Evolutionary conservation across 306 rosid species (phyloP), one percentile per base, ranked within the genome.

Genomic region (Geum urbanum): DNA sequence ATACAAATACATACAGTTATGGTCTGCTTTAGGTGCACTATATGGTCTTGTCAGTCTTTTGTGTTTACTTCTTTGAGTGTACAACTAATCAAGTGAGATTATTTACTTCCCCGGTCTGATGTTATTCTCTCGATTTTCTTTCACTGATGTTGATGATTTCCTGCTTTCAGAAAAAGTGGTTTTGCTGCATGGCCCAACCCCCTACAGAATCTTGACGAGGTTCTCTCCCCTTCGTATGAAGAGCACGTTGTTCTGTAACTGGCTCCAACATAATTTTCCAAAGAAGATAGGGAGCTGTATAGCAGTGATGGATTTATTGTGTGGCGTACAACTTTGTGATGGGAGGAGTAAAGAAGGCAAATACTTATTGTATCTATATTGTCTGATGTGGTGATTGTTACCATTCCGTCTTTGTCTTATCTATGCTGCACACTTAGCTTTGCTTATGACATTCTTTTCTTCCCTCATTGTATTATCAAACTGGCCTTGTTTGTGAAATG

Each of bases 91-190:
- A 37, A 39, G 39, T 59, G 72, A 11, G 8, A 19, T 37, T 15
- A 14, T 22, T 27, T 22, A 4, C 51, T 56, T 37, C 16, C 45
- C 5, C 19, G 44, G 5, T 9, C 53, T 12, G 51, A 56, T 14
- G 71, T 66, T 27, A 64, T 44, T 59, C 57, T 24, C 66, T 51
- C 52, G 61, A 4, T 15, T 32, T 41, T 15, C 7, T 46, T 66
- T 14, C 61, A 49, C 81, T 68, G 3, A 37, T 18, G 72, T 76
- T 56, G 67, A 67, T 75, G 68, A 60, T 81, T 80, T 72, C 48
- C 67, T 77, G 19, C 77, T 81, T 79, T 48, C 97, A 91, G 99
- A 94, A 86, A 80, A 94, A 94, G 89, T 90, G 99, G 99, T 91
- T 91, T 76, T 94, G 99, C 96, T 94, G 99, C 91, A 58, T 94